A percentile compares a stretch with the other conserved stretches of the same genome.
phyloP scores from a whole-genome alignment of 768 basidiomycete species.

The Rubroboletus satanas region DNA sequence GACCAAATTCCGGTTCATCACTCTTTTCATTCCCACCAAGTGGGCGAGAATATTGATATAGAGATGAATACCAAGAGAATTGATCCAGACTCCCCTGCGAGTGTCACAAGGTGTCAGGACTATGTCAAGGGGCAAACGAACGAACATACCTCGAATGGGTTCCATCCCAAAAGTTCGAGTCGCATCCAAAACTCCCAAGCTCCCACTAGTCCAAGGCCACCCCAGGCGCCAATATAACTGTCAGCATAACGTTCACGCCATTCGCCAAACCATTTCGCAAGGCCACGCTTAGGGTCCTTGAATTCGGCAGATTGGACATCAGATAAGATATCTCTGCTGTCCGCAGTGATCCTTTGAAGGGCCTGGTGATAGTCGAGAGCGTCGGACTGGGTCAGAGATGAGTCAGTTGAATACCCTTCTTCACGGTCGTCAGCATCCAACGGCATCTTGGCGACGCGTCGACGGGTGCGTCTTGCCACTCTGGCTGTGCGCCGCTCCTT shows the following conservation, averaged over 20 bases:
- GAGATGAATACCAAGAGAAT: conserved; percentile 78
- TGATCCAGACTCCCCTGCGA: conserved; percentile 64
- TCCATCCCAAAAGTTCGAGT: conserved; percentile 83
- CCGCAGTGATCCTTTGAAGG: conserved; percentile 45
- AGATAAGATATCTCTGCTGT: conserved; percentile 57
- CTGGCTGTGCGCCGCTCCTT: conserved; percentile 61
- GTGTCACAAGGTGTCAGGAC: conserved; percentile 10
- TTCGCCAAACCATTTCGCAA: conserved; percentile 56
- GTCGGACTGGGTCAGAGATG: conserved; percentile 63
- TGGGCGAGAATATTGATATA: conserved; percentile 67
- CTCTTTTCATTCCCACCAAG: conserved; percentile 43
- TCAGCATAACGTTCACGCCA: conserved; percentile 81
- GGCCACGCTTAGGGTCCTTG: conserved; percentile 70
- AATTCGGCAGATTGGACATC: conserved; percentile 88
- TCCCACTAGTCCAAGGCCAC: conserved; percentile 79
- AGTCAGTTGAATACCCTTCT: conserved; percentile 88
- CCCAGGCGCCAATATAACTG: conserved; percentile 85
- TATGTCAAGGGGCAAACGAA: background rate
- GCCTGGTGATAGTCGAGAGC: conserved; percentile 66
- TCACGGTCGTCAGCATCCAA: conserved; percentile 37
- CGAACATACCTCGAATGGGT: conserved; percentile 68
- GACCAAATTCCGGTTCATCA: conserved; percentile 60
- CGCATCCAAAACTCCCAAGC: conserved; percentile 97
- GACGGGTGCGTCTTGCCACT: conserved; percentile 47
- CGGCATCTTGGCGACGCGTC: conserved; percentile 32